Percentiles rank a stretch among this genome's conserved stretches.
phyloP scores from a whole-genome alignment of 1,284 basidiomycete species.

The Gomphus bonarii region DNA sequence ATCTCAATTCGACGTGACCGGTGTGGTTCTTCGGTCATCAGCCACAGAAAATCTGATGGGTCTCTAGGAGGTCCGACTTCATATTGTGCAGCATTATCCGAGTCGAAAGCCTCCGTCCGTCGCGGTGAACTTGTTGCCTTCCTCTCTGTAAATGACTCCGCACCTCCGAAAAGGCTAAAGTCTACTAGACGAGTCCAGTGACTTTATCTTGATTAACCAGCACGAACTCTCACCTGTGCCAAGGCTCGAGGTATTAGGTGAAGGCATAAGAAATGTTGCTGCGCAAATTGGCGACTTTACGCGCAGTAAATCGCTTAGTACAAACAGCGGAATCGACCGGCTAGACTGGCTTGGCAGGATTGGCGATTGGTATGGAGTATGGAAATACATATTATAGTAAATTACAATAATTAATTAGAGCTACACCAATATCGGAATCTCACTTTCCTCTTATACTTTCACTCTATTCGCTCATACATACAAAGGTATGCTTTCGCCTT shows the following conservation, averaged over 20 bases:
- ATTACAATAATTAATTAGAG: not conserved
- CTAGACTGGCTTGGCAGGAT: no score
- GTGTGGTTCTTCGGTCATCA: slow-evolving; percentile 97
- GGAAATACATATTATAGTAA: not conserved
- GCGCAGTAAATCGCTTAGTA: no score
- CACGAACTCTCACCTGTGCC: not conserved
- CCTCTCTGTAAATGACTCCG: slow-evolving; percentile 59
- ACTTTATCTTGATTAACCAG: not conserved
- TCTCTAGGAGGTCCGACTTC: slow-evolving; percentile 50
- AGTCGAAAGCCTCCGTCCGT: slow-evolving; percentile 39
- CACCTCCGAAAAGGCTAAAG: slow-evolving; percentile 69
- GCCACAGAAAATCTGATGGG: slow-evolving; percentile 82
- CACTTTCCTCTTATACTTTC: not conserved
- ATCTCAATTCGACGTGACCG: slow-evolving; percentile 80
- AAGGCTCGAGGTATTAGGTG: not conserved
- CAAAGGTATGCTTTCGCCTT: slow-evolving; percentile 86
- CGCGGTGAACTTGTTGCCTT: slow-evolving; percentile 35
- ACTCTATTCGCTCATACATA: slow-evolving; percentile 60
- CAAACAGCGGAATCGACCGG: no score
- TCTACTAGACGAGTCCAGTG: slow-evolving; percentile 27
- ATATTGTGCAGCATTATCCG: slow-evolving; percentile 28
- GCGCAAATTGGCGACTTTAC: no score
- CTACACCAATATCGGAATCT: not conserved
- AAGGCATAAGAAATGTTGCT: no score
- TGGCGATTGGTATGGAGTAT: no score